Base-by-base conservation (phyloP, 2,329 filamentous ascomycete species). In the Hypoxylon sp. region DNA sequence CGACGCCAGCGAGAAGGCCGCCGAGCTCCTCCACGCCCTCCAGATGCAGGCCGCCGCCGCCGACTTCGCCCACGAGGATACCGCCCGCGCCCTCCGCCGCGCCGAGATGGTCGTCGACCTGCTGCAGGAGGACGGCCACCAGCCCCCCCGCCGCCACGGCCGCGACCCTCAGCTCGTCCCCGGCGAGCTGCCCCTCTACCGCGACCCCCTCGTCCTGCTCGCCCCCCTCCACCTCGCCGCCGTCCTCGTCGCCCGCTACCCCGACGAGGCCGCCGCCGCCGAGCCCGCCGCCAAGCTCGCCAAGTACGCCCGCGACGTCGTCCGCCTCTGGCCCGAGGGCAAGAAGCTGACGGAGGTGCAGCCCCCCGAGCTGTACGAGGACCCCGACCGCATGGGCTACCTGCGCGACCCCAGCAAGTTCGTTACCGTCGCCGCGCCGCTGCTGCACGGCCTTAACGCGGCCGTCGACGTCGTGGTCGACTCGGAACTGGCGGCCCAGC, bases 81-180 rank as follows among this genome's bases (percentile, higher is more conserved):
- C 79, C 11, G 68, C 69, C 35, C 71, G 78, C 69, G 78, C 81
- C 2, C 71, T 81, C 48, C 74, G 69, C 56, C 80, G 79, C 77
- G 74, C 75, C 6, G 76, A 81, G 56, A 69, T 78, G 55, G 70
- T 86, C 13, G 59, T 84, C 51, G 81, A 84, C 41, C 68, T 84
- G 58, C 69, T 84, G 38, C 73, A 83, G 64, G 73, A 78, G 21
- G 69, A 75, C 11, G 71, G 69, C 18, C 81, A 83, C 69, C 45
- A 57, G 51, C 58, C 64, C 15, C 46, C 48, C 42, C 54, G 60
- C 27, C 50, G 33, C 24, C 53, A 61, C 41, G 43, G 47, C n/a
- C n/a, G n/a, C 66, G 41, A 60, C 13, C 13, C 47, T 18, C 20
- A 11, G 31, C 29, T 63, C 20, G 53, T 63, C n/a, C n/a, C n/a